phyloP scores from a whole-genome alignment of 176 grass and related monocot species.

The Cenchrus fungigraminus region DNA sequence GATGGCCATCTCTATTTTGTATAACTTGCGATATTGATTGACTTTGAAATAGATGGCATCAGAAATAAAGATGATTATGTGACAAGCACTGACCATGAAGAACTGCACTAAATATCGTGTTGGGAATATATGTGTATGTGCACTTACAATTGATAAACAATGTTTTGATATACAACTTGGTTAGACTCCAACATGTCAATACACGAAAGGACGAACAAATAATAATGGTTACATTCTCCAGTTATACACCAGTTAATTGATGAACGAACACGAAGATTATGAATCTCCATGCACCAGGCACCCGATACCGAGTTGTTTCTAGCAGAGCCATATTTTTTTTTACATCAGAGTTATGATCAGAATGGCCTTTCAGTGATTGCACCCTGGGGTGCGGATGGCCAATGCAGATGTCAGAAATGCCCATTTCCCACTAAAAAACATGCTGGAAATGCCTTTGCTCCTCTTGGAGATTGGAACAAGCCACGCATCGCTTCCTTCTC shows the following conservation, averaged over 20 bases:
- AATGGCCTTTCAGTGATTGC: conserved; percentile 58
- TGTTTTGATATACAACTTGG: conserved; percentile 47
- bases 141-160: conserved; percentile 50
- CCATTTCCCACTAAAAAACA: conserved; percentile 86
- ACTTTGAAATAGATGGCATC: background rate
- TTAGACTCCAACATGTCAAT: conserved; percentile 42
- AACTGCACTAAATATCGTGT: background rate
- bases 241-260: conserved; percentile 47
- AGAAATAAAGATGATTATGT: background rate
- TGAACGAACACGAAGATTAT: conserved; percentile 17
- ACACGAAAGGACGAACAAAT: conserved; percentile 26
- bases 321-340: conserved; percentile 31
- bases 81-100: background rate
- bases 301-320: conserved; percentile 26
- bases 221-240: conserved; percentile 46
- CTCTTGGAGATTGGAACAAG: conserved; percentile 52
- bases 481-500: conserved; percentile 38
- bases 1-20: no score
- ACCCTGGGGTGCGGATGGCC: conserved; percentile 48
- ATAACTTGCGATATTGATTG: no score
- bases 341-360: conserved; percentile 31
- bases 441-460: conserved; percentile 64
- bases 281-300: conserved; percentile 38
- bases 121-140: conserved; percentile 33
- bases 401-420: conserved; percentile 55